A percentile compares a stretch with the other conserved stretches of the same genome.
Evolutionary conservation across 148 eudicot species (phyloP).

Genomic region (Rhododendron vialii): DNA sequence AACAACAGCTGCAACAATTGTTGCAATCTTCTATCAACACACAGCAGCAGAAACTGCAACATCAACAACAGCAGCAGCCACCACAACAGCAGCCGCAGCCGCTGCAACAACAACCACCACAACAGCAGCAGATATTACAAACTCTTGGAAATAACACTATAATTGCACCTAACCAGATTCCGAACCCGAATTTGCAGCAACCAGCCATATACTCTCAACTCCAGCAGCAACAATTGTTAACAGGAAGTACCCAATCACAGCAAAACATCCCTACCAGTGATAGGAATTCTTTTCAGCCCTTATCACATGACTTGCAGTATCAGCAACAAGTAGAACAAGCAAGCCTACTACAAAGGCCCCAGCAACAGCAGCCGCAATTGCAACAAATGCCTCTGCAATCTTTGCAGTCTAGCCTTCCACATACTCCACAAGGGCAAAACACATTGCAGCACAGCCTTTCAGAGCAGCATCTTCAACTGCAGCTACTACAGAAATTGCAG

Average conservation of each 20-base stretch:
- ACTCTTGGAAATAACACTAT: constrained; percentile 36
- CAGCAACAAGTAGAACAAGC: constrained; percentile 73
- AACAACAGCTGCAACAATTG: constrained; percentile 47
- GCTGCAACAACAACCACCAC: constrained; percentile 29
- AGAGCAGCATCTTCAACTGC: constrained; percentile 75
- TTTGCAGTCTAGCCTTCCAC: constrained; percentile 48
- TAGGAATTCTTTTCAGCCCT: constrained; percentile 37
- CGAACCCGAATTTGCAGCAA: constrained; percentile 51
- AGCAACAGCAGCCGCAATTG: constrained; percentile 46
- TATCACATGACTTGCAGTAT: constrained; percentile 64
- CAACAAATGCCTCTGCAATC: constrained; percentile 46
- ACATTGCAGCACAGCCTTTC: constrained; percentile 39
- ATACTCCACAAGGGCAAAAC: constrained; percentile 46
- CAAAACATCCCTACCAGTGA: constrained; percentile 30
- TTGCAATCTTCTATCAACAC: constrained; percentile 17
- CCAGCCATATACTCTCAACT: constrained; percentile 37
- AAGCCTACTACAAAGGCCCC: constrained; percentile 41
- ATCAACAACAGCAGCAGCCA: constrained; percentile 23
- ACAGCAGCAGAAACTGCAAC: constrained; percentile 56
- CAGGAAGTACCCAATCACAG: constrained; percentile 41
- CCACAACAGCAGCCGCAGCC: constrained; percentile 22
- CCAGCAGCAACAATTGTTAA: constrained; percentile 63
- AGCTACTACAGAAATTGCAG: constrained; percentile 57
- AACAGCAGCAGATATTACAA: constrained; percentile 42
- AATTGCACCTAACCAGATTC: constrained; percentile 41